Conservation (phyloP, 495 filamentous ascomycete species). For the Neurospora sp. region DNA sequence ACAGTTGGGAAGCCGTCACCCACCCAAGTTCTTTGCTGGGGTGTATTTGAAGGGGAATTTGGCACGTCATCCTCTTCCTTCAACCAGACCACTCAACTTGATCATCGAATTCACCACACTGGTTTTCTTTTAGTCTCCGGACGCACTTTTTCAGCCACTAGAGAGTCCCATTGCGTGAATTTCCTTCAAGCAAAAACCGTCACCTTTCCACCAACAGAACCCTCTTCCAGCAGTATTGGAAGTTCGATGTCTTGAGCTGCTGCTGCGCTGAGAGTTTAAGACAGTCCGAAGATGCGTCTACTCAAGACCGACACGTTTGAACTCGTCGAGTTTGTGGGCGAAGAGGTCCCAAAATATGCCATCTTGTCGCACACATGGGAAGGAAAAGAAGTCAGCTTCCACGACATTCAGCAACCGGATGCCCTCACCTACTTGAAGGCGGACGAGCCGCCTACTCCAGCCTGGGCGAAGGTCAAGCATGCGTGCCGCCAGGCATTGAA, state of each 20-base stretch:
- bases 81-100: not conserved
- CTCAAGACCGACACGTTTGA: slow-evolving; percentile 1
- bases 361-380: slow-evolving; percentile 28
- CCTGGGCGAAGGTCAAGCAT: not conserved
- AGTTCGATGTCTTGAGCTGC: not conserved
- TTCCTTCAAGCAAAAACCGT: not conserved
- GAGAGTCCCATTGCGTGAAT: not conserved
- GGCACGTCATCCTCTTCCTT: not conserved
- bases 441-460: not conserved
- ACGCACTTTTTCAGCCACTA: not conserved
- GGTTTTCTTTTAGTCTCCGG: not conserved
- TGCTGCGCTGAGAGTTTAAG: not conserved
- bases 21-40: not conserved
- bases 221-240: not conserved
- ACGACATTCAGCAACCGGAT: slow-evolving; percentile 4
- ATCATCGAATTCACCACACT: not conserved
- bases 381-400: slow-evolving; percentile 19
- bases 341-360: slow-evolving; percentile 8
- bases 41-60: not conserved
- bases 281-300: not conserved
- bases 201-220: not conserved
- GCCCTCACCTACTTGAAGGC: not conserved
- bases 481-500: not conserved
- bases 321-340: slow-evolving; percentile 1
- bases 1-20: not conserved